These are phyloP conservation scores for Brassica incana DNA, from an alignment of 345 rosid genomes.

Conservation along the genomic window DNA sequence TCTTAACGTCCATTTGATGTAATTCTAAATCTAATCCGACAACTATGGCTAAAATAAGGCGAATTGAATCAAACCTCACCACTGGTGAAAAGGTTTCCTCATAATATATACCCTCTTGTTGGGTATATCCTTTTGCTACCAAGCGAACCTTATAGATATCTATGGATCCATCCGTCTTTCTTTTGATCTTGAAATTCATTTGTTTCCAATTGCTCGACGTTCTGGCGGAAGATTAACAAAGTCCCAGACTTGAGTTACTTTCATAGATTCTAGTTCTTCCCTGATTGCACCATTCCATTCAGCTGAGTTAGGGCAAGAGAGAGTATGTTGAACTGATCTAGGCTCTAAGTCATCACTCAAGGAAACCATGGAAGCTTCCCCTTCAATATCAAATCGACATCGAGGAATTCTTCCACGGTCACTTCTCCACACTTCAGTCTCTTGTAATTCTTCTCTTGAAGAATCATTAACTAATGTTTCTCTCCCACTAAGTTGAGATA, in stretches of 20 bases:
- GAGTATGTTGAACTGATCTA: too few species aligned
- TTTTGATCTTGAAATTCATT: neutral
- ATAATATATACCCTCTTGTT: neutral
- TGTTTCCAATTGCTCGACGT: neutral
- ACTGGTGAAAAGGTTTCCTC: neutral
- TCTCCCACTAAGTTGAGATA: neutral
- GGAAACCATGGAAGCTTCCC: too few species aligned
- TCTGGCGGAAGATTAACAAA: neutral
- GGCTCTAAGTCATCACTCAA: too few species aligned
- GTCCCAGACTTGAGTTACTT: neutral
- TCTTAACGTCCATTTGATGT: neutral
- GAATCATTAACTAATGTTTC: too few species aligned
- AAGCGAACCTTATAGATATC: neutral
- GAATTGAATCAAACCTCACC: neutral
- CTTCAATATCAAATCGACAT: too few species aligned
- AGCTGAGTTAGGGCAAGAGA: neutral
- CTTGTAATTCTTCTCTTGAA: too few species aligned
- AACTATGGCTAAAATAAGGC: neutral
- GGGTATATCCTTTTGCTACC: neutral
- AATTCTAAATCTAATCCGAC: neutral
- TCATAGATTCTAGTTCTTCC: constrained; percentile 9
- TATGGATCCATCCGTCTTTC: neutral
- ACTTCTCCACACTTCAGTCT: too few species aligned
- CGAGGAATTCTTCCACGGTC: too few species aligned
- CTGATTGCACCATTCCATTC: neutral